phyloP scores from a whole-genome alignment of 106 monocot species.

The Alisma plantagoaquatica region DNA sequence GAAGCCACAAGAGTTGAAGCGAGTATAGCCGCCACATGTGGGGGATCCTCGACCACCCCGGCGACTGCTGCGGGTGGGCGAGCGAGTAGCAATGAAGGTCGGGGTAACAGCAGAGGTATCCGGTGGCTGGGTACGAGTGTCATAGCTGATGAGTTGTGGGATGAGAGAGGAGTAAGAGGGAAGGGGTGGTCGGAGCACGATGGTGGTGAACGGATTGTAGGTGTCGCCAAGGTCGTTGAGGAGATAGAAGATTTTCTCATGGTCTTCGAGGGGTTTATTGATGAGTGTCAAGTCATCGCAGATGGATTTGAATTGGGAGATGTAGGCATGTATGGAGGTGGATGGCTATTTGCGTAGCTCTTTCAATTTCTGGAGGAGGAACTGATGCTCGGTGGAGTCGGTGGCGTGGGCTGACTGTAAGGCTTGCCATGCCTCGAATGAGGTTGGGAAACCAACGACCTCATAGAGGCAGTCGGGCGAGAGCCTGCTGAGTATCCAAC shows the following conservation, averaged over 20 bases:
- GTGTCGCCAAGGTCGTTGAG: background rate
- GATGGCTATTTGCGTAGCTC: background rate
- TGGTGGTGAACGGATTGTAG: background rate
- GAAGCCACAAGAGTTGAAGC: background rate
- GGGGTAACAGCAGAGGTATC: background rate
- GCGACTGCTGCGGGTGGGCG: too few species aligned
- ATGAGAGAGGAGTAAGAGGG: background rate
- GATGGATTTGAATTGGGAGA: background rate
- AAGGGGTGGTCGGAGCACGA: background rate
- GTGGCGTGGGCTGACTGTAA: background rate
- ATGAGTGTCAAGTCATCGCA: background rate
- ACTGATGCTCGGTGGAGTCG: background rate
- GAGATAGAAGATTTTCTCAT: background rate
- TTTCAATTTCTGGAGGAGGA: background rate
- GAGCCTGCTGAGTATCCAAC: background rate
- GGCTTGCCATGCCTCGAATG: background rate
- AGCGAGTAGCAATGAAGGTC: too few species aligned
- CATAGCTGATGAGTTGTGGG: background rate
- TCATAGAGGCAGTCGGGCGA: background rate
- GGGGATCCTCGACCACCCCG: too few species aligned
- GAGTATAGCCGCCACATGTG: background rate
- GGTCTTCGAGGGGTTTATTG: background rate
- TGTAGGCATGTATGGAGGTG: background rate
- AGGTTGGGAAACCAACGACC: background rate
- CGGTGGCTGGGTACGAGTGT: background rate